Evolutionary conservation across 2,329 filamentous ascomycete genomes (phyloP), one percentile per base, ranked within the genome.

Genomic region (Pseudogymnoascus sp.): DNA sequence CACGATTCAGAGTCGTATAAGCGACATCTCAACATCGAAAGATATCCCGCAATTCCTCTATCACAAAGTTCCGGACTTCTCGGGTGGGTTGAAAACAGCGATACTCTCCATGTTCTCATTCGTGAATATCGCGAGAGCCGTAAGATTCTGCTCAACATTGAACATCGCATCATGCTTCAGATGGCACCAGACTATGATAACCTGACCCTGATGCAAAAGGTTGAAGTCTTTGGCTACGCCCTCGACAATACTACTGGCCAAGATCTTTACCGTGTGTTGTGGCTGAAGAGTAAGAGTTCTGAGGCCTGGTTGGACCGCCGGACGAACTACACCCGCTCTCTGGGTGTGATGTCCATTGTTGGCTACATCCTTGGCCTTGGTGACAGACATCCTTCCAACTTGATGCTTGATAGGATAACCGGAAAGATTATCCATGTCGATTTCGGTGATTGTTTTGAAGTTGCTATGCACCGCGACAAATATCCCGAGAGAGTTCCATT

Each of bases 261-360:
- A 73, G 94, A 99, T 76, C 80, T 99, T 25, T 99, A 99, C 75
- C 90, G 94, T 37, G 93, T 99, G 1, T 79, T 99, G 36, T 99
- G 95, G 94, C 82, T 99, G 67, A 99, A 99, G 83, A 96, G 91
- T 71, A 97, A 97, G 80, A 96, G 90, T 64, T 97, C 93, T 0
- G 94, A 99, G 74, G 89, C 93, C 1, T 99, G 94, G 94, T 85
- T 99, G 35, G 94, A 97, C 74, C 84, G 94, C 43, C 88, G 94
- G 60, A 99, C 95, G n/a, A 99, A 96, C 72, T 99, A 99, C 76
- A 99, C 94, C 15, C 88, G 94, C 62, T 97, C 93, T 1, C 81
- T 99, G 1, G 94, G 91, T 68, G 94, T 99, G 69, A 99, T 99
- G 94, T 97, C 91, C n/a, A 99, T 99, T 91, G 94, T 97, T n/a